Evolutionary conservation across 164 flowering plant genomes (phyloP).

Genomic region (Brasenia schreberi): DNA sequence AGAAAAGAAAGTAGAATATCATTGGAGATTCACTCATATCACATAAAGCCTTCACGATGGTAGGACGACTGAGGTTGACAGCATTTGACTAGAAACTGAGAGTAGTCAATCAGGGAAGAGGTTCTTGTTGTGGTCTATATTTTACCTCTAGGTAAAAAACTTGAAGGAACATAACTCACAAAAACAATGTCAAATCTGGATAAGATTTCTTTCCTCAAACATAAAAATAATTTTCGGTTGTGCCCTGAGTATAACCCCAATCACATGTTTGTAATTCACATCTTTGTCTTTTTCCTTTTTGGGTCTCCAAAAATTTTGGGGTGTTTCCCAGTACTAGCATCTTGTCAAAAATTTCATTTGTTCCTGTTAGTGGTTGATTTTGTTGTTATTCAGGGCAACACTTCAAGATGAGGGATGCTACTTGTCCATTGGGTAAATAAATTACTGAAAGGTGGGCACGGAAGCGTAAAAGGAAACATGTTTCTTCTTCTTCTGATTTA

Average conservation of each 20-base stretch:
- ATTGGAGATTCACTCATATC: neutral
- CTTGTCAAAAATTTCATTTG: conserved; percentile 7
- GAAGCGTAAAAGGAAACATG: conserved; percentile 78
- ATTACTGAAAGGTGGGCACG: conserved; percentile 68
- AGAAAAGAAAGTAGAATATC: neutral
- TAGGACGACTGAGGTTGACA: neutral
- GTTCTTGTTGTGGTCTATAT: no score
- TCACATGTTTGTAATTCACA: no score
- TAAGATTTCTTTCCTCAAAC: no score
- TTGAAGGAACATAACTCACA: no score
- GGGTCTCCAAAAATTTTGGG: neutral
- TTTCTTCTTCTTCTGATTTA: conserved; percentile 31
- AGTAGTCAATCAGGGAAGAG: no score
- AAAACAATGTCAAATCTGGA: no score
- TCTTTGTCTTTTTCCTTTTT: no score
- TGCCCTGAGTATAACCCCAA: no score
- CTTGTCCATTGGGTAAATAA: conserved; percentile 33
- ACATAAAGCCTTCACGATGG: neutral
- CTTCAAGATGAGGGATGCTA: conserved; percentile 53
- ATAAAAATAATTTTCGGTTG: no score
- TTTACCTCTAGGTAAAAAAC: no score
- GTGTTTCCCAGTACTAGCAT: neutral
- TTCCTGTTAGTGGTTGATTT: conserved; percentile 8
- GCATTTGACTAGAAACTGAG: no score
- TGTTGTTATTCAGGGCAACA: conserved; percentile 11